Evolutionary conservation across 2,329 filamentous ascomycete species (phyloP).

Genomic region (Falciphora oryzae): DNA sequence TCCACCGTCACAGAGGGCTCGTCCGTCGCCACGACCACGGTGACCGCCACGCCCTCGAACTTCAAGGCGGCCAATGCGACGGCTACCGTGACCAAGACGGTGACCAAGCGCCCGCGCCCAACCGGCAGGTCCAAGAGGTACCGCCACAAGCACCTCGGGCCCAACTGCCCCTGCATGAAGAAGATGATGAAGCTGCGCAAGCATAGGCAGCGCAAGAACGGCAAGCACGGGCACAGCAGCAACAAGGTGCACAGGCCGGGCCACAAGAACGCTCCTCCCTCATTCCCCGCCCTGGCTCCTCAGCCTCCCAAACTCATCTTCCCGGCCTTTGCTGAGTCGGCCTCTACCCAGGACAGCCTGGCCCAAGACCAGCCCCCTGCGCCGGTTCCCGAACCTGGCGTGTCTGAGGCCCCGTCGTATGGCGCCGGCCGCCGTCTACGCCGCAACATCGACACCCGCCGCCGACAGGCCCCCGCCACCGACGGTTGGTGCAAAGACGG

Average conservation of each 20-base stretch:
- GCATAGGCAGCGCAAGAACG: not conserved
- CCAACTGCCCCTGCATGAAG: not conserved
- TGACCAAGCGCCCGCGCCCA: not conserved
- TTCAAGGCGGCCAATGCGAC: too few relatives aligned
- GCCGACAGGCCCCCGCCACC: not conserved
- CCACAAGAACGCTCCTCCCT: too few relatives aligned
- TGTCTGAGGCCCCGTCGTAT: not conserved
- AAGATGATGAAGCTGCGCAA: not conserved
- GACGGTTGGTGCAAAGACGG: slow-evolving; percentile 5
- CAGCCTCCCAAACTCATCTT: not conserved
- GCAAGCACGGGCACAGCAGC: not conserved
- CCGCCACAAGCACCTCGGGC: not conserved
- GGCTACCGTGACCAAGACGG: not conserved
- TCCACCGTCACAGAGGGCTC: not conserved
- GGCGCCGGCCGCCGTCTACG: not conserved
- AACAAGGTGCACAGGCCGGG: not conserved
- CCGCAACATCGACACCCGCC: not conserved
- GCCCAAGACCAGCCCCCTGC: too few relatives aligned
- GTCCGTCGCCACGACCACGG: not conserved
- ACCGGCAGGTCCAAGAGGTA: not conserved
- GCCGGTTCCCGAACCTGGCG: too few relatives aligned
- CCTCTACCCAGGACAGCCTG: not conserved
- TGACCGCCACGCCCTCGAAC: not conserved
- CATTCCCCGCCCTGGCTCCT: too few relatives aligned
- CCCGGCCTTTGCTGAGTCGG: not conserved